Evolutionary conservation across 1,139 yeast genomes (phyloP), one percentile per base, ranked within the genome.

Genomic region (Debaryomyces coudertii): DNA sequence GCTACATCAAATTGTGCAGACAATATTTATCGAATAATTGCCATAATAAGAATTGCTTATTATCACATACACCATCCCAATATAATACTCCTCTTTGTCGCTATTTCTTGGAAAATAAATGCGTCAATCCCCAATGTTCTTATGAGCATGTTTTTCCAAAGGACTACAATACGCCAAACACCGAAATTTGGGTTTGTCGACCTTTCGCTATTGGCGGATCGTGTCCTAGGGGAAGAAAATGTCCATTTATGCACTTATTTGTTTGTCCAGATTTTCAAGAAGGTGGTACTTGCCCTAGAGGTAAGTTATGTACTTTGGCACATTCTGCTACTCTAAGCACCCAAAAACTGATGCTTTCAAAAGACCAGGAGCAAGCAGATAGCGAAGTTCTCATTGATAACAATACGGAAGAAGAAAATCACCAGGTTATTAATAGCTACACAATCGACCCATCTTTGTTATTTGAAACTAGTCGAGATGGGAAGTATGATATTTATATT

Each of bases 251-350:
- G 35, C 96, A 87, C 61, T 66, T 69, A 8, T 76, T 71, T 54
- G 80, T 79, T 47, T 87, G 95, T 62, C 95, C 95, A 0, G 93
- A 87, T 57, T 81, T 75, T 53, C 85, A 80, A 52, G 83, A 80
- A 50, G 68, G 70, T 16, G 87, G 87, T 11, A 58, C 55, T 16
- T 87, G 95, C 62, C 71, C 79, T 0, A 63, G 79, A 47, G 78
- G 79, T 1, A 63, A 57, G 20, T 58, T 65, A 15, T 85, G 90
- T 56, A 61, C 66, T 20, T 63, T 85, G 38, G 61, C 60, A 36
- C 90, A 85, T 60, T 64, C 69, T 22, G 47, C 61, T 9, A 66
- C 73, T n/a, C 54, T 54, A 40, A 48, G 67, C 20, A 62, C 62
- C 1, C 76, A 69, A 47, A 54, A 55, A 20, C 46, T 58, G 46